A percentile compares a stretch with the other conserved stretches of the same genome.
phyloP scores from a whole-genome alignment of 164 flowering plant species.

The Vitis cinerea region DNA sequence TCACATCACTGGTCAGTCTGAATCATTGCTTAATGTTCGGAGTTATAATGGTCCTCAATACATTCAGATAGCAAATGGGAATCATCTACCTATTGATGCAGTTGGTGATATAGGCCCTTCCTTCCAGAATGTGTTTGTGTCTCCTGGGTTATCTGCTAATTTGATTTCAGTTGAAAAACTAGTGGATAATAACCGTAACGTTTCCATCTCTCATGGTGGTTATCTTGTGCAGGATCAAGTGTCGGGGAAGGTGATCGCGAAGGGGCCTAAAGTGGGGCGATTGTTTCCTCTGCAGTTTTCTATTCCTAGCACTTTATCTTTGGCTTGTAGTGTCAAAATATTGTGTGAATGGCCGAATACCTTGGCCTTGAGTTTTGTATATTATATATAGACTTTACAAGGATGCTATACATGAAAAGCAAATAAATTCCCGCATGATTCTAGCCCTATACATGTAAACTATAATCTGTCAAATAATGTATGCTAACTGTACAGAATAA shows the following conservation, averaged over 20 bases:
- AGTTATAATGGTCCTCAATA: not conserved
- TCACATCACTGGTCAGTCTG: not conserved
- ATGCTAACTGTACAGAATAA: no score
- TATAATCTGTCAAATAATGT: no score
- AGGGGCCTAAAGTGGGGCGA: constrained; percentile 11
- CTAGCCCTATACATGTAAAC: no score
- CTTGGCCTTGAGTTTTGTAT: no score
- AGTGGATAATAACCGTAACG: constrained; percentile 1
- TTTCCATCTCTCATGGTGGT: not conserved
- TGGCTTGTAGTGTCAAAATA: not conserved
- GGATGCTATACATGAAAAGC: no score
- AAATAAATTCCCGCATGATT: no score
- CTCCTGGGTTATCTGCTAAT: constrained; percentile 1
- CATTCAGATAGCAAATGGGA: no score
- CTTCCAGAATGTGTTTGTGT: not conserved
- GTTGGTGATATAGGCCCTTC: not conserved
- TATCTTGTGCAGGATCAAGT: constrained; percentile 1
- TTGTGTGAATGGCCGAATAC: no score
- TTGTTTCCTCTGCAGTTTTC: constrained; percentile 1
- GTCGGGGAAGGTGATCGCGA: not conserved
- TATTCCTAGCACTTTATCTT: not conserved
- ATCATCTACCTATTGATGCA: no score
- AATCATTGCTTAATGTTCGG: not conserved
- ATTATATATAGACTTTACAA: no score
- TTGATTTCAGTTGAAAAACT: constrained; percentile 8